Percentiles rank a stretch among this genome's conserved stretches.
phyloP scores from a whole-genome alignment of 345 rosid genomes.

The Gossypium ekmanianum region DNA sequence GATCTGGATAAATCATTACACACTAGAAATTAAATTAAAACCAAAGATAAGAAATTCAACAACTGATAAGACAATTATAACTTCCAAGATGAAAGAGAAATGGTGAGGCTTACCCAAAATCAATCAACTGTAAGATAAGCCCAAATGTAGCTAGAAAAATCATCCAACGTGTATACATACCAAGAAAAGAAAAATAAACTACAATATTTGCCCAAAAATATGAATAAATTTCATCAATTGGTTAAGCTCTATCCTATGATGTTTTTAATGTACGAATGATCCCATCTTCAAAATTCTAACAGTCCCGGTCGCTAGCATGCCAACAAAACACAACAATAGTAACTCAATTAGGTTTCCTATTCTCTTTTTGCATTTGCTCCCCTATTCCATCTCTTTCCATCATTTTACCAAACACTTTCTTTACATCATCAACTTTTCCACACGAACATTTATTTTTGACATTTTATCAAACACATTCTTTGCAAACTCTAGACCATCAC shows the following conservation, averaged over 20 bases:
- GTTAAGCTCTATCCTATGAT: slow-evolving; percentile 32
- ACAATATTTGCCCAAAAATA: slow-evolving; percentile 89
- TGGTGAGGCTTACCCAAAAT: slow-evolving; percentile 55
- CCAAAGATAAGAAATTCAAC: slow-evolving; percentile 3
- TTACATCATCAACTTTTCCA: too few relatives aligned
- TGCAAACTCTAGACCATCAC: too few relatives aligned
- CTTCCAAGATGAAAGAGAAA: slow-evolving; percentile 3
- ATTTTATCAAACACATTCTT: too few relatives aligned
- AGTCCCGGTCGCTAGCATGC: too few relatives aligned
- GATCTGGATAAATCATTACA: slow-evolving; percentile 42
- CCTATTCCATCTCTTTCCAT: too few relatives aligned
- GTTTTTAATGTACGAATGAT: too few relatives aligned
- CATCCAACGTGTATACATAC: slow-evolving; percentile 82
- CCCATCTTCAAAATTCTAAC: too few relatives aligned
- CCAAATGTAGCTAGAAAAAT: slow-evolving; percentile 74
- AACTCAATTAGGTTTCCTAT: too few relatives aligned
- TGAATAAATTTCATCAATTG: slow-evolving; percentile 76
- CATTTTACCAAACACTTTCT: too few relatives aligned
- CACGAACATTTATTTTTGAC: too few relatives aligned
- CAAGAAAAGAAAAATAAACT: slow-evolving; percentile 77
- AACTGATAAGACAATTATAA: neutral
- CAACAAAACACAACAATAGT: too few relatives aligned
- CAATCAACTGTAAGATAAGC: slow-evolving; percentile 54
- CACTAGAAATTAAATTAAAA: neutral
- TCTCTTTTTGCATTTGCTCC: too few relatives aligned